Evolutionary conservation across 257 asterid species (phyloP).

Genomic region (Solanum corneliomulleri): DNA sequence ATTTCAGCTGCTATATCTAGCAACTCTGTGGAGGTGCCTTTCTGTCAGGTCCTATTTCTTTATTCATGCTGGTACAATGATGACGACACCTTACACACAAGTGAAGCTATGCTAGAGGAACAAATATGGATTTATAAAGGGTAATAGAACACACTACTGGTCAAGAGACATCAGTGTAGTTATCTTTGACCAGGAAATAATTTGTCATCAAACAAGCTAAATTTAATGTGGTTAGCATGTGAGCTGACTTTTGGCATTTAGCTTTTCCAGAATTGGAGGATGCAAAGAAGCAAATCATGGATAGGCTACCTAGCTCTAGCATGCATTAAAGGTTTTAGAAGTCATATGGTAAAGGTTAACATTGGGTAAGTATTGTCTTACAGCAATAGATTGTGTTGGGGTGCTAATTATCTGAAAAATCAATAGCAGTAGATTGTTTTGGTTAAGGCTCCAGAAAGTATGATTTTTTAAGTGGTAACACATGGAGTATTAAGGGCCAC

Average conservation of each 20-base stretch:
- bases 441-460: neutral
- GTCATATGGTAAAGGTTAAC: neutral
- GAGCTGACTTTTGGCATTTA: neutral
- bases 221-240: neutral
- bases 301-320: neutral
- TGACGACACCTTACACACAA: neutral
- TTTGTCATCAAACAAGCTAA: neutral
- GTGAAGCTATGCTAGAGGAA: neutral
- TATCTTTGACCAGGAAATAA: neutral
- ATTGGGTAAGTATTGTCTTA: neutral
- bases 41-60: neutral
- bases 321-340: neutral
- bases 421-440: neutral
- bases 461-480: neutral
- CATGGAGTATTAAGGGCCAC: neutral
- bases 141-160: neutral
- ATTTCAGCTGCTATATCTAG: neutral
- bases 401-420: neutral
- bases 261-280: neutral
- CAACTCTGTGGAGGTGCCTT: neutral
- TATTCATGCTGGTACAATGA: neutral
- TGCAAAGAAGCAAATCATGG: neutral
- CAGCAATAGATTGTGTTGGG: neutral
- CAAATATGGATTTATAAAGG: neutral
- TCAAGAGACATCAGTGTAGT: neutral